Evolutionary conservation across 2,329 filamentous ascomycete species (phyloP).

Genomic region (Aphanocladium album): DNA sequence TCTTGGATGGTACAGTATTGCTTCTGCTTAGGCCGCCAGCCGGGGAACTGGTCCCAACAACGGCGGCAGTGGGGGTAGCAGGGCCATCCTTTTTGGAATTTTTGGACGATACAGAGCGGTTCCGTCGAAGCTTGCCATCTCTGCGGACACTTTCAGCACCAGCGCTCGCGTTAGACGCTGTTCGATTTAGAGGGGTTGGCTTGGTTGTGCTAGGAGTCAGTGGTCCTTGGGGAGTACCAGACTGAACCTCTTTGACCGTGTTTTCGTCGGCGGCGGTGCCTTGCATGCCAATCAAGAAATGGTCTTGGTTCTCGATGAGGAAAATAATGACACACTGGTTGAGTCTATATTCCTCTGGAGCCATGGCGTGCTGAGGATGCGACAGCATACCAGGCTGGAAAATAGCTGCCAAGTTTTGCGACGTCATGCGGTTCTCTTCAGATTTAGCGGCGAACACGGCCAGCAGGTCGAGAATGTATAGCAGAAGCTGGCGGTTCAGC

Average conservation of each 20-base stretch:
- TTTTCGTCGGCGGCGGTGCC: conserved; percentile 95
- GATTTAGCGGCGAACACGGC: conserved; percentile 97
- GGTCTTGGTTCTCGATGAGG: conserved; percentile 95
- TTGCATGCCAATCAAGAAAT: conserved; percentile 97
- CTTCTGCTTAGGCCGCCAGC: conserved; percentile 55
- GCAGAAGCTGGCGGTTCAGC: conserved; percentile 84
- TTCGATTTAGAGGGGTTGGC: conserved; percentile 57
- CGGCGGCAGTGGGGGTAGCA: conserved; percentile 64
- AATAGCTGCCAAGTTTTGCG: conserved; percentile 89
- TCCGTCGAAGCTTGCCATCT: conserved; percentile 74
- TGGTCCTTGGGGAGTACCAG: conserved; percentile 55
- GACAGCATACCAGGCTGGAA: conserved; percentile 96
- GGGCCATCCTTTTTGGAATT: conserved; percentile 71
- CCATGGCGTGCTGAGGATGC: conserved; percentile 92
- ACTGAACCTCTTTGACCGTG: conserved; percentile 58
- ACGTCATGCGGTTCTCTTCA: conserved; percentile 95
- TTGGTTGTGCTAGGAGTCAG: conserved; percentile 44
- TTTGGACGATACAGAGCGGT: conserved; percentile 88
- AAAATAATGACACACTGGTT: conserved; percentile 98
- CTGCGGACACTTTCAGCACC: conserved; percentile 82
- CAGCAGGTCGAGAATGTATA: conserved; percentile 93
- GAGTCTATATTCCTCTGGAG: conserved; percentile 84
- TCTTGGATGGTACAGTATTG: conserved; percentile 91
- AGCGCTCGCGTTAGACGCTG: conserved; percentile 82
- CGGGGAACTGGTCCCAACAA: conserved; percentile 48